phyloP scores from a whole-genome alignment of 2,329 filamentous ascomycete species.

The Aspergillus quadrilineatus region DNA sequence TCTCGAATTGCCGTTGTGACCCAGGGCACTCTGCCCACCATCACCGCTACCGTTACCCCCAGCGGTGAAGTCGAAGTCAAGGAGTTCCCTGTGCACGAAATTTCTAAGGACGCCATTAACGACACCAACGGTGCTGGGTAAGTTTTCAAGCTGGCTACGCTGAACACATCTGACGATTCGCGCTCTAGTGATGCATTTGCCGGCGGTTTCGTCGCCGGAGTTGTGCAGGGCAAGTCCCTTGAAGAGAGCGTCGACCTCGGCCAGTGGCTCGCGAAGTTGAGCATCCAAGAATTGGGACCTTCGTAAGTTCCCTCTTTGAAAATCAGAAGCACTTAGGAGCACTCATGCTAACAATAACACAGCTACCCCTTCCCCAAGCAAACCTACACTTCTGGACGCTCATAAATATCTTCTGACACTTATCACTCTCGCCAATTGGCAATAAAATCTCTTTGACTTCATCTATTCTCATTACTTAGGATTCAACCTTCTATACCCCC shows the following conservation, averaged over 20 bases:
- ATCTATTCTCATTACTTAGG: slow-evolving; percentile 28
- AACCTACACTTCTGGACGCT: slow-evolving; percentile 57
- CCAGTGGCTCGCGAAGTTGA: slow-evolving; percentile 91
- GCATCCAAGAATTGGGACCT: slow-evolving; percentile 92
- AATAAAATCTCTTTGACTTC: slow-evolving; percentile 20
- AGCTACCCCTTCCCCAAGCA: slow-evolving; percentile 84
- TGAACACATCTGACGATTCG: slow-evolving; percentile 15
- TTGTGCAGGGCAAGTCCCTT: slow-evolving; percentile 79
- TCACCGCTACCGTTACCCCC: slow-evolving; percentile 73
- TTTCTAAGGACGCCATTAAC: slow-evolving; percentile 75
- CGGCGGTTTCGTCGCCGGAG: slow-evolving; percentile 85
- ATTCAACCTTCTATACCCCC: slow-evolving; percentile 47
- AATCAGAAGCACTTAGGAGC: slow-evolving; percentile 6
- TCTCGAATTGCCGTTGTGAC: slow-evolving; percentile 88
- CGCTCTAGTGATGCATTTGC: slow-evolving; percentile 81
- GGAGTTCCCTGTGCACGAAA: slow-evolving; percentile 77
- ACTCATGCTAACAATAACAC: slow-evolving; percentile 17
- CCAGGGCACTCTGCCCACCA: slow-evolving; percentile 86
- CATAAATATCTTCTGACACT: slow-evolving; percentile 19
- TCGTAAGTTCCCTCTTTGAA: slow-evolving; percentile 65
- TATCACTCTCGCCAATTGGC: background rate
- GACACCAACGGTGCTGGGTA: slow-evolving; percentile 92
- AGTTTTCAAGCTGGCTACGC: slow-evolving; percentile 23
- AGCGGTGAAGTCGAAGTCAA: slow-evolving; percentile 64
- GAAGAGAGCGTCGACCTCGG: slow-evolving; percentile 83